phyloP scores from a whole-genome alignment of 2,329 filamentous ascomycete species.

The Apiospora hydei region DNA sequence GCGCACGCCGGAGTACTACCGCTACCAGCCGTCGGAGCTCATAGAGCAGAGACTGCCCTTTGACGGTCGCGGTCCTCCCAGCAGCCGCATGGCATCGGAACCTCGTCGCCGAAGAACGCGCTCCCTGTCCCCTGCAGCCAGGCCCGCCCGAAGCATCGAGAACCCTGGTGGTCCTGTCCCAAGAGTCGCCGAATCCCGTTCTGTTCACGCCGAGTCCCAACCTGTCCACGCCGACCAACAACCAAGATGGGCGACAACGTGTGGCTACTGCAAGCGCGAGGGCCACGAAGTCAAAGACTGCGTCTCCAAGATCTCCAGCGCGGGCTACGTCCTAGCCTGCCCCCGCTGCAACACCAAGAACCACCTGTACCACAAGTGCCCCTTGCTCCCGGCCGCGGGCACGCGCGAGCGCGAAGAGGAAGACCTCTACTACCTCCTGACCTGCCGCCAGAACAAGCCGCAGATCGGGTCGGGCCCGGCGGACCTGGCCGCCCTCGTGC shows the following conservation, averaged over 20 bases:
- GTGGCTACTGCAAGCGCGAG: constrained; percentile 8
- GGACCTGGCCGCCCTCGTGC: not conserved
- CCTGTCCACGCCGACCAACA: not conserved
- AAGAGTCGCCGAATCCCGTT: not conserved
- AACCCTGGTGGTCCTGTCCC: not conserved
- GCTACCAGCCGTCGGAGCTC: not conserved
- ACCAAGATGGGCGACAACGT: not conserved
- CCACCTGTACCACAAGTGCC: not conserved
- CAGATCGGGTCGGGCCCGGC: not conserved
- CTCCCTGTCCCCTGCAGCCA: not conserved
- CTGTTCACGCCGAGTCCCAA: not conserved
- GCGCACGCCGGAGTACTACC: not conserved
- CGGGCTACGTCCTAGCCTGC: not conserved
- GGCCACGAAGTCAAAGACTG: constrained; percentile 7
- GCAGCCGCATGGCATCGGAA: not conserved
- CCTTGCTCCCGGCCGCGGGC: not conserved
- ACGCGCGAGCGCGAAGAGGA: not conserved
- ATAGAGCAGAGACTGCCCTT: not conserved
- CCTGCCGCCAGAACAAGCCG: constrained; percentile 11
- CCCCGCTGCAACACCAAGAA: not conserved
- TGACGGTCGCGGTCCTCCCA: not conserved
- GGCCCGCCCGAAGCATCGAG: not conserved
- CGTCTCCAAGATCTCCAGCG: not conserved
- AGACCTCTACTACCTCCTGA: not conserved
- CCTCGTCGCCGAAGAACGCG: not conserved